A percentile compares a stretch with the other conserved stretches of the same genome.
Conservation (phyloP, 371 early-diverging fungal genomes). For the Mucor mucedo region DNA sequence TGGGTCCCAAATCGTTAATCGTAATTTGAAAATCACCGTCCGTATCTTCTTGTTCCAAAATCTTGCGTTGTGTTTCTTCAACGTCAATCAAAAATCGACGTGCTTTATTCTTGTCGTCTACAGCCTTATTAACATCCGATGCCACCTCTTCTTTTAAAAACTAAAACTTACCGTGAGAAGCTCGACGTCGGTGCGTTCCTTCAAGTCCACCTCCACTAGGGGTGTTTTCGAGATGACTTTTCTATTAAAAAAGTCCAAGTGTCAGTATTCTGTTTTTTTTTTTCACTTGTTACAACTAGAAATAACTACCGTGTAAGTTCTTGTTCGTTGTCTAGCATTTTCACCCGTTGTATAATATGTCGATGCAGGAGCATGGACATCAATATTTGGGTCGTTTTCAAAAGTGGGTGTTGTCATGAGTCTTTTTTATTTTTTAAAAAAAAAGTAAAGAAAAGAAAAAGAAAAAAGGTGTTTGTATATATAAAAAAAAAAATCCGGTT, state of each 20-base stretch:
- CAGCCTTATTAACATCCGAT: not conserved
- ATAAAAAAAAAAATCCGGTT: not conserved
- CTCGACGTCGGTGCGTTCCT: conserved; percentile 43
- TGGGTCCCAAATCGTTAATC: conserved; percentile 91
- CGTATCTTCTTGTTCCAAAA: conserved; percentile 94
- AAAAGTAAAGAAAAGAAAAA: conserved; percentile 6
- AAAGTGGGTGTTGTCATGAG: conserved; percentile 19
- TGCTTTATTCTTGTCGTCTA: conserved; percentile 79
- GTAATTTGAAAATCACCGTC: conserved; percentile 96
- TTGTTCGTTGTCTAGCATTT: conserved; percentile 38
- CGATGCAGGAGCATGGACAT: conserved; percentile 53
- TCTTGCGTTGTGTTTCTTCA: conserved; percentile 74
- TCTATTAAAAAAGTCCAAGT: conserved; percentile 6
- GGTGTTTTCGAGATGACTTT: conserved; percentile 13
- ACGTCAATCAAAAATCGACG: conserved; percentile 88
- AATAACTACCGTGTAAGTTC: conserved; percentile 36
- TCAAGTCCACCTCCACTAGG: conserved; percentile 9
- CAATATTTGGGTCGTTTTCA: conserved; percentile 24
- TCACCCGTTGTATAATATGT: conserved; percentile 58
- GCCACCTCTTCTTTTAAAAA: not conserved
- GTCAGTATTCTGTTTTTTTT: no score
- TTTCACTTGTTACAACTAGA: no score
- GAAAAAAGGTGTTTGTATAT: not conserved
- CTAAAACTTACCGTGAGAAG: conserved; percentile 49
- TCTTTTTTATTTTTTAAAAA: conserved; percentile 12